phyloP scores from a whole-genome alignment of 2,329 filamentous ascomycete genomes.

The Bipolaris bicolor region DNA sequence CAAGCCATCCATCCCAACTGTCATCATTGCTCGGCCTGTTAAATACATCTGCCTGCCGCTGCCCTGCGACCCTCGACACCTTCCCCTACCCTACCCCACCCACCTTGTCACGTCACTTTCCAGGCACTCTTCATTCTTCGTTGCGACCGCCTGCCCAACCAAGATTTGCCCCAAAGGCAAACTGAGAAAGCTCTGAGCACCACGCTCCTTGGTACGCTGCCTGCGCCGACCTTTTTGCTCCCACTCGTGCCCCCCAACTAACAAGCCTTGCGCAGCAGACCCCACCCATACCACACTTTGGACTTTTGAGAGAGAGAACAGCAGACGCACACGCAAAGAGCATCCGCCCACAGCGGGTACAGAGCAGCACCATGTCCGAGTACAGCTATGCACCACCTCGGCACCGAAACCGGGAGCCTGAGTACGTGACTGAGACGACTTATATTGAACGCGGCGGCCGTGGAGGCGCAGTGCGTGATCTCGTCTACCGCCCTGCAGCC shows the following conservation, averaged over 20 bases:
- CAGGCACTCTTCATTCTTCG: conserved; percentile 33
- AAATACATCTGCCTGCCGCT: conserved; percentile 29
- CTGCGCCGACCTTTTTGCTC: background rate
- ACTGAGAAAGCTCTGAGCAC: conserved; percentile 14
- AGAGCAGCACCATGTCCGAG: conserved; percentile 52
- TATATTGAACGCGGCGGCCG: conserved; percentile 58
- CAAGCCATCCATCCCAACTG: conserved; percentile 23
- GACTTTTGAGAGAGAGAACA: conserved; percentile 19
- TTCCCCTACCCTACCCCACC: conserved; percentile 14
- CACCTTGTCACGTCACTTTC: conserved; percentile 32
- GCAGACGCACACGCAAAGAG: background rate
- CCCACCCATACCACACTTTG: conserved; percentile 8
- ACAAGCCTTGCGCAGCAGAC: conserved; percentile 26
- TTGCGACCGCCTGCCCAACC: conserved; percentile 27
- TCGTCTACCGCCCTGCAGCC: conserved; percentile 55
- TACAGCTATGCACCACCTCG: conserved; percentile 58
- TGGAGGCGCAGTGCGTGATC: conserved; percentile 53
- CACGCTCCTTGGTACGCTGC: conserved; percentile 30
- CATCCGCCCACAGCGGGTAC: conserved; percentile 17
- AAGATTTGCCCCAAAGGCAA: conserved; percentile 25
- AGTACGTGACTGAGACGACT: conserved; percentile 58
- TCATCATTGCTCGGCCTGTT: conserved; percentile 26
- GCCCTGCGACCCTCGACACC: conserved; percentile 23
- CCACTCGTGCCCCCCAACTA: conserved; percentile 18
- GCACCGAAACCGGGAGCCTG: conserved; percentile 57